Base-by-base conservation (phyloP, 2,329 filamentous ascomycete species). In the Penicillium sp. region DNA sequence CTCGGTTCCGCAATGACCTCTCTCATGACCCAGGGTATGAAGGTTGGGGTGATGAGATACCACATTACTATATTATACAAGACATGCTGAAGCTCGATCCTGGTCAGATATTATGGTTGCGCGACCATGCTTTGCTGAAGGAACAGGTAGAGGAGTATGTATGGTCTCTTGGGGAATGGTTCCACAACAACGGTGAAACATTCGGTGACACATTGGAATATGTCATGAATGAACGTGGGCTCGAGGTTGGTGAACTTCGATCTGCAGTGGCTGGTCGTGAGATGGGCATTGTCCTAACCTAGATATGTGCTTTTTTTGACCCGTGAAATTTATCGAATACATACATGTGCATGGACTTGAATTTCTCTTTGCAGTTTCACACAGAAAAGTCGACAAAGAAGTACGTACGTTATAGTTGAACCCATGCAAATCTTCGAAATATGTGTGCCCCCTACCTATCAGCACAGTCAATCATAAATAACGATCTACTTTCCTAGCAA, bases 1-100 rank as follows among this genome's bases (percentile, higher is more conserved):
- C 78, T 38, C 79, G 80, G 61, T 81, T 80, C 60, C 77, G 75
- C 5, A 74, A 79, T 23, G 78, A 81, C 43, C 68, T 79, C 3
- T 76, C 74, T 60, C 80, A 83, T 58, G 81, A 85, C 31, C 75
- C 82, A 4, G 82, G 82, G 8, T 75, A 77, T n/a, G 83, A 86
- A 69, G 85, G 85, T 25, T 87, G 85, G 85, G 85, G 85, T 31
- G 84, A 87, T 63, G 84, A 86, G 55, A 83, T 86, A 50, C 77
- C 79, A 15, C 84, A 87, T 60, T 87, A 87, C 68, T 87, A 87
- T 62, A 77, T 87, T 6, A 80, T 87, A 4, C 83, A 87, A 63
- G 84, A 87, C 60, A 85, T 86, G 80, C 75, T 87, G 72, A 87
- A 87, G 71, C 74, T 87, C 38, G 81, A 86, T 57, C 85, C 85